Evolutionary conservation across 805 yeast genomes (phyloP).

Genomic region (Isabelozyma gotoi): DNA sequence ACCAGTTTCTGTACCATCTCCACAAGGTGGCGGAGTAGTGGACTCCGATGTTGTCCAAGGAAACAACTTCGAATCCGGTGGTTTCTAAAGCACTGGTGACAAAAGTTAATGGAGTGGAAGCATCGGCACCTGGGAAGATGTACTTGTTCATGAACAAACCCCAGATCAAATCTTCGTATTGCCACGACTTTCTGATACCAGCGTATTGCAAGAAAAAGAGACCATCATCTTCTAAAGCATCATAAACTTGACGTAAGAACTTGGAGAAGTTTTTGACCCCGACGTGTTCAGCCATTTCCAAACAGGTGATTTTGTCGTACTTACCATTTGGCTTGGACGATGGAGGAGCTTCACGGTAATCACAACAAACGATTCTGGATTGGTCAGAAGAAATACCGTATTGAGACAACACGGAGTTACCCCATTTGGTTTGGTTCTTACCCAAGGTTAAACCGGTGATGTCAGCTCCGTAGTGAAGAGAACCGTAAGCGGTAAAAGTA

Average conservation of each 20-base stretch:
- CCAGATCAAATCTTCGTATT: conserved; percentile 91
- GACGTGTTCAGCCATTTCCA: conserved; percentile 96
- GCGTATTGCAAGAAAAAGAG: conserved; percentile 84
- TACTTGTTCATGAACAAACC: conserved; percentile 95
- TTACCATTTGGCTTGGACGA: conserved; percentile 40
- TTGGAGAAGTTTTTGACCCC: conserved; percentile 81
- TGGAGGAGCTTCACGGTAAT: conserved; percentile 90
- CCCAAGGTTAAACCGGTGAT: conserved; percentile 92
- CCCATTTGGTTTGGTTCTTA: conserved; percentile 88
- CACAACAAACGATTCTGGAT: conserved; percentile 75
- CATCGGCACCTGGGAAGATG: conserved; percentile 97
- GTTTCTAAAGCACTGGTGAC: conserved; percentile 75
- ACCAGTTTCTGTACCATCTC: conserved; percentile 96
- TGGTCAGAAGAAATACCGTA: conserved; percentile 71
- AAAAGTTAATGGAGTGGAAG: conserved; percentile 88
- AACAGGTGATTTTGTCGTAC: conserved; percentile 84
- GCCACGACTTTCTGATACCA: conserved; percentile 90
- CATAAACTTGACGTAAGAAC: conserved; percentile 77
- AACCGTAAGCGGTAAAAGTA: conserved; percentile 81
- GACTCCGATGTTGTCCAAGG: conserved; percentile 86
- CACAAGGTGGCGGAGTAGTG: conserved; percentile 88
- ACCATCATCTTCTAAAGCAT: conserved; percentile 91
- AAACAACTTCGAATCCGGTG: conserved; percentile 81
- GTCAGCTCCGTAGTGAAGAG: conserved; percentile 76
- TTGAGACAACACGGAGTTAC: conserved; percentile 64